A percentile compares a stretch with the other conserved stretches of the same genome.
Evolutionary conservation across 2,329 filamentous ascomycete species (phyloP).

Genomic region (Epichloe gansuensis): DNA sequence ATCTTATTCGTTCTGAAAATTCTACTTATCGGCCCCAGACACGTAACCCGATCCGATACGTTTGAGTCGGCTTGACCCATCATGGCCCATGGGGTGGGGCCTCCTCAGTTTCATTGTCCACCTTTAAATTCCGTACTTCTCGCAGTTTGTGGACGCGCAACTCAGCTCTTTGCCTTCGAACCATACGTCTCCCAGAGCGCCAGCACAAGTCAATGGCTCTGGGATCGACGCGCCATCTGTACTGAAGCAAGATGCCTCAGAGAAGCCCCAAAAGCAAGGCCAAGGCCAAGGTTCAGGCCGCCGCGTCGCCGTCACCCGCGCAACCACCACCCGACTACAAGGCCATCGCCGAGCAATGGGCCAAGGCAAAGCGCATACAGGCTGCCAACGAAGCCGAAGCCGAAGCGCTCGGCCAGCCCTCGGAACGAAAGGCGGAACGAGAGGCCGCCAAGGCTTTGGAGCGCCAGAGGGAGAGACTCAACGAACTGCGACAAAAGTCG

Average conservation of each 20-base stretch:
- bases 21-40: no score
- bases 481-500: constrained; percentile 32
- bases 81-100: no score
- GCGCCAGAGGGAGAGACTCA: constrained; percentile 33
- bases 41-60: no score
- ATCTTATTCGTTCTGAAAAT: no score
- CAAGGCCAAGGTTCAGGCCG: constrained; percentile 14
- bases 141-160: not conserved
- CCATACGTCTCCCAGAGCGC: constrained; percentile 3
- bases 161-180: not conserved
- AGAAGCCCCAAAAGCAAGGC: constrained; percentile 14
- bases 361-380: constrained; percentile 38
- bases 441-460: constrained; percentile 28
- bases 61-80: no score
- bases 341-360: constrained; percentile 40
- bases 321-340: constrained; percentile 31
- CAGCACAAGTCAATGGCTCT: constrained; percentile 17
- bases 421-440: constrained; percentile 22
- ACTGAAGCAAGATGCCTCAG: constrained; percentile 16
- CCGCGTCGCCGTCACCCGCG: constrained; percentile 7
- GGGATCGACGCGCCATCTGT: constrained; percentile 5
- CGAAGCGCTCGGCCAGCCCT: constrained; percentile 17
- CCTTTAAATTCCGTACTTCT: not conserved
- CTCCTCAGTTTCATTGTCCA: not conserved
- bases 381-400: constrained; percentile 27